These are phyloP conservation scores for Tetracladium setigerum DNA, from an alignment of 495 filamentous ascomycete species.

Conservation along the genomic window DNA sequence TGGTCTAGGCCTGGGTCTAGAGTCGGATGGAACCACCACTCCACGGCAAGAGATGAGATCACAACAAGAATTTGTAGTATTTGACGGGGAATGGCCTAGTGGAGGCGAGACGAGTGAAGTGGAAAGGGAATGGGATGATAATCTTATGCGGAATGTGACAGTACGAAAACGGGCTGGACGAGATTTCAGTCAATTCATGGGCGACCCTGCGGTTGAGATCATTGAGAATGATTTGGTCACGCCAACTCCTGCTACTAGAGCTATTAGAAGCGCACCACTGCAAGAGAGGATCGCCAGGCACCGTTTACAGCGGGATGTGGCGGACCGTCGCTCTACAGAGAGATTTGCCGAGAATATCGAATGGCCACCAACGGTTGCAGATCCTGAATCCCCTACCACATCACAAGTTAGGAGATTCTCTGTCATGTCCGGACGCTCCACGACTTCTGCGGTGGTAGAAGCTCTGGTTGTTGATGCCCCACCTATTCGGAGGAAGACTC, in stretches of 20 bases:
- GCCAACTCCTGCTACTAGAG: conserved; percentile 42
- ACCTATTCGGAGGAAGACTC: conserved; percentile 45
- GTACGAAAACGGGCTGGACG: conserved; percentile 38
- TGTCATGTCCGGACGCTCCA: conserved; percentile 49
- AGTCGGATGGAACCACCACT: conserved; percentile 25
- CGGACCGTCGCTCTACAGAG: conserved; percentile 20
- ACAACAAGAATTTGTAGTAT: conserved; percentile 33
- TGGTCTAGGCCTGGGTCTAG: conserved; percentile 44
- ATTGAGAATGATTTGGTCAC: conserved; percentile 38
- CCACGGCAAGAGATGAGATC: conserved; percentile 9
- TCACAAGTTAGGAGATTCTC: conserved; percentile 47
- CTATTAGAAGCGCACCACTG: conserved; percentile 35
- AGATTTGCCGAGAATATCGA: conserved; percentile 20
- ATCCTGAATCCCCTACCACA: conserved; percentile 36
- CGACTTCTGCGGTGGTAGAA: conserved; percentile 60
- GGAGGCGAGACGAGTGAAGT: conserved; percentile 26
- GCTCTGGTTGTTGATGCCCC: conserved; percentile 59
- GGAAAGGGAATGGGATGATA: conserved; percentile 47
- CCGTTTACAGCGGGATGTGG: conserved; percentile 27
- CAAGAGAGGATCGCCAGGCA: conserved; percentile 36
- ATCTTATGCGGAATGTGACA: conserved; percentile 48
- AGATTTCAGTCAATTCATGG: conserved; percentile 18
- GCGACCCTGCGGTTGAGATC: conserved; percentile 30
- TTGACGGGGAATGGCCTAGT: conserved; percentile 41
- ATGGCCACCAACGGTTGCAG: conserved; percentile 6